A percentile compares a stretch with the other conserved stretches of the same genome.
phyloP scores from a whole-genome alignment of 2,329 filamentous ascomycete species.

The Aspergillus tubingensis region DNA sequence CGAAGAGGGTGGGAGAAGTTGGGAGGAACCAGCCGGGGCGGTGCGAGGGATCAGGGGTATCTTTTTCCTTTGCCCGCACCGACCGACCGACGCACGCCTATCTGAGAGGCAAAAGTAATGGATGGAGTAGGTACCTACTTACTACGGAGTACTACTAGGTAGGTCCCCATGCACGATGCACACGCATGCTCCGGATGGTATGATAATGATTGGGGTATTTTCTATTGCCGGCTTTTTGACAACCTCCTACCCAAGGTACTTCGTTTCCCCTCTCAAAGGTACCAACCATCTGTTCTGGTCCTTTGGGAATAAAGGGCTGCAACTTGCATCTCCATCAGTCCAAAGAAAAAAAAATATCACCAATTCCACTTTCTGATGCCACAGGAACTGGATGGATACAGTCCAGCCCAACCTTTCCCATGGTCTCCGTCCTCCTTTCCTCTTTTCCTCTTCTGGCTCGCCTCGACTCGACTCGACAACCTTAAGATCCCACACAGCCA shows the following conservation, averaged over 20 bases:
- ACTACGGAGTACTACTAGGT: not conserved
- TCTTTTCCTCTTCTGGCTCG: not conserved
- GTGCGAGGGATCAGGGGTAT: conserved; percentile 15
- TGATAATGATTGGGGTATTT: not conserved
- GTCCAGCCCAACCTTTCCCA: not conserved
- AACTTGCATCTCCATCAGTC: not conserved
- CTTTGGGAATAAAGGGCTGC: not conserved
- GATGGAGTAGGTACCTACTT: not conserved
- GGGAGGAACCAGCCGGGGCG: conserved; percentile 16
- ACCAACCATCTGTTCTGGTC: not conserved
- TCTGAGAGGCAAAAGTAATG: too few relatives aligned
- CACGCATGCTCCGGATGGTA: conserved; percentile 3
- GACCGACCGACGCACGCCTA: not conserved
- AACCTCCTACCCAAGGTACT: not conserved
- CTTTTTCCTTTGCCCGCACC: not conserved
- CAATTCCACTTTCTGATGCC: conserved; percentile 1
- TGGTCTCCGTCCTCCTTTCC: not conserved
- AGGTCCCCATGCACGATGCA: not conserved
- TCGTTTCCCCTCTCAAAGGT: not conserved
- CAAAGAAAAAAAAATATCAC: not conserved
- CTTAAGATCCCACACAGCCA: conserved; percentile 3
- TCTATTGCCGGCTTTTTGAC: not conserved
- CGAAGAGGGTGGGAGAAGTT: conserved; percentile 7
- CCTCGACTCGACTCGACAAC: not conserved
- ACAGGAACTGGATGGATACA: conserved; percentile 7